Conservation (phyloP, 1,284 basidiomycete species). For the Ceratobasidium sp. region DNA sequence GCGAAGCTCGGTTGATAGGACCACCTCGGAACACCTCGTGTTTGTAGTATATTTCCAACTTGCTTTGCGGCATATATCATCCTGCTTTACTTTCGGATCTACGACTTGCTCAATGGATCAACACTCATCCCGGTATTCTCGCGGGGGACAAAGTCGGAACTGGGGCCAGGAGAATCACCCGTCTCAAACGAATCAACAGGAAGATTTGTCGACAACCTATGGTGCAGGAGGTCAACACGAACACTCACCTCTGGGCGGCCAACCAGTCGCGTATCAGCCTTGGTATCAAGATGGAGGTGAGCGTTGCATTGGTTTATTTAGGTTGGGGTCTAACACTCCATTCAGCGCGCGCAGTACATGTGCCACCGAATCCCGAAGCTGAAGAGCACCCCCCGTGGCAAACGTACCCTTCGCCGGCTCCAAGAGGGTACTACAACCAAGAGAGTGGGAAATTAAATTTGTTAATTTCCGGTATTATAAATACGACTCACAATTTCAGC, state of each 20-base stretch:
- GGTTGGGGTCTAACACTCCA: background rate
- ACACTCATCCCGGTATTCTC: conserved; percentile 3
- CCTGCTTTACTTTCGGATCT: conserved; percentile 8
- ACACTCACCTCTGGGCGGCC: background rate
- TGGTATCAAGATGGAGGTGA: conserved; percentile 25
- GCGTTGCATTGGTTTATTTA: background rate
- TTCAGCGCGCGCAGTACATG: background rate
- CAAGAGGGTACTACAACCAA: conserved; percentile 21
- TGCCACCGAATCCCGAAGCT: background rate
- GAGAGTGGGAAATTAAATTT: conserved; percentile 42
- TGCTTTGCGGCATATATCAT: conserved; percentile 21
- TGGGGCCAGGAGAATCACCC: background rate
- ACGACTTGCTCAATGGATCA: conserved; percentile 11
- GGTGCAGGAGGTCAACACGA: background rate
- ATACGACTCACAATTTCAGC: conserved; percentile 8
- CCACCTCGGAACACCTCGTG: conserved; percentile 8
- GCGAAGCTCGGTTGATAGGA: conserved; percentile 15
- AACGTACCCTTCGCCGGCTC: background rate
- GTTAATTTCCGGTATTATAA: conserved; percentile 33
- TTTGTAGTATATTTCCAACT: conserved; percentile 21
- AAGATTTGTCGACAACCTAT: background rate
- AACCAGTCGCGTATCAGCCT: background rate
- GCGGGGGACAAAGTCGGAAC: background rate
- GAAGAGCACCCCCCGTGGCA: conserved; percentile 17
- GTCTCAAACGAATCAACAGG: background rate